Percentiles rank a stretch among this genome's conserved stretches.
phyloP scores from a whole-genome alignment of 2,329 filamentous ascomycete species.

The Cadophora malorum region DNA sequence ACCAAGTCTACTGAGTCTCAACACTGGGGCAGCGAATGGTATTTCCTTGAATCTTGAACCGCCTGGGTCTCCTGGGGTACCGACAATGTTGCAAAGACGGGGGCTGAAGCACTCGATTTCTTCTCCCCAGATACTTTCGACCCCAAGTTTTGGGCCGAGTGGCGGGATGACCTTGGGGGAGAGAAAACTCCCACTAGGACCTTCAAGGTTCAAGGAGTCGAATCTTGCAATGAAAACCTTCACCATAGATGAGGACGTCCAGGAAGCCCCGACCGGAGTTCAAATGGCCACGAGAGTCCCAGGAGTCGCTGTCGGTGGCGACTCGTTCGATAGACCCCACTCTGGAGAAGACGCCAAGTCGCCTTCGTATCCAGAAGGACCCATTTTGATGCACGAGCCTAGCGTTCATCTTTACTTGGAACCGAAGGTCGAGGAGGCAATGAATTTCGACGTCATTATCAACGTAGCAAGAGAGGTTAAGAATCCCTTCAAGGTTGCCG shows the following conservation, averaged over 20 bases:
- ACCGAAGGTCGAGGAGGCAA: constrained; percentile 77
- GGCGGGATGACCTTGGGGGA: constrained; percentile 70
- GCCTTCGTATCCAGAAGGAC: constrained; percentile 81
- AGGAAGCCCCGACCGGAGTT: constrained; percentile 61
- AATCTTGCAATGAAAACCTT: constrained; percentile 39
- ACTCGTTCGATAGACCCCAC: constrained; percentile 70
- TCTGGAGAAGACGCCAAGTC: constrained; percentile 82
- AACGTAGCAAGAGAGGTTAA: constrained; percentile 84
- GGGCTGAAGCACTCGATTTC: constrained; percentile 72
- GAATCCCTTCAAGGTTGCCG: constrained; percentile 68
- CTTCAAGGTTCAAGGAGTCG: constrained; percentile 44
- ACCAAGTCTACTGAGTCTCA: constrained; percentile 79
- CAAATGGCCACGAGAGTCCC: constrained; percentile 63
- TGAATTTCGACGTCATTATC: constrained; percentile 80
- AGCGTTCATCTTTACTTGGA: constrained; percentile 82
- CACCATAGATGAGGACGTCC: constrained; percentile 45
- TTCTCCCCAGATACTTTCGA: constrained; percentile 69
- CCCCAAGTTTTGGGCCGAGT: constrained; percentile 63
- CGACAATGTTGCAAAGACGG: constrained; percentile 65
- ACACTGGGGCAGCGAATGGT: constrained; percentile 67
- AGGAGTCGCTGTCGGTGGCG: constrained; percentile 59
- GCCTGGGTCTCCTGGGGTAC: constrained; percentile 60
- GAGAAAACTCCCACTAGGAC: constrained; percentile 35
- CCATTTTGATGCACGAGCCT: constrained; percentile 81
- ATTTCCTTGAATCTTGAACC: constrained; percentile 56